These are phyloP conservation scores for Fusarium marasasianum DNA, from an alignment of 2,329 filamentous ascomycete genomes.

Conservation along the genomic window DNA sequence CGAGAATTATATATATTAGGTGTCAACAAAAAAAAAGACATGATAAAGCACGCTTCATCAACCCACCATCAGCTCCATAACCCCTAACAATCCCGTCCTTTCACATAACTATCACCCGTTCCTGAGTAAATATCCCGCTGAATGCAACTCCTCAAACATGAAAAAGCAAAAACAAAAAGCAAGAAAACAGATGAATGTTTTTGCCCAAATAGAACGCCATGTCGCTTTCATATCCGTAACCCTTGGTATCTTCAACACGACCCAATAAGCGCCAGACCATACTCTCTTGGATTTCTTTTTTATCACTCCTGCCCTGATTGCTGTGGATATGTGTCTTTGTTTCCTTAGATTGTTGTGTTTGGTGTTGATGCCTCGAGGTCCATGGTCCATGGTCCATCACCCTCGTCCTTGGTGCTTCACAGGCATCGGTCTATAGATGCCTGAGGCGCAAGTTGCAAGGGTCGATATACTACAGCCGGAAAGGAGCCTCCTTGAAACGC, in stretches of 20 bases:
- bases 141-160: constrained; percentile 23
- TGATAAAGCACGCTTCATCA: constrained; percentile 12
- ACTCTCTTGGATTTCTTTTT: constrained; percentile 20
- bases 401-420: neutral
- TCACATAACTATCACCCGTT: neutral
- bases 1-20: constrained; percentile 36
- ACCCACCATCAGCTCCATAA: constrained; percentile 7
- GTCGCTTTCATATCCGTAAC: constrained; percentile 35
- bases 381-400: neutral
- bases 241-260: constrained; percentile 39
- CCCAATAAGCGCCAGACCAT: constrained; percentile 37
- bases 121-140: constrained; percentile 10
- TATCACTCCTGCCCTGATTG: neutral
- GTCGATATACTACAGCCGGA: constrained; percentile 7
- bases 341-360: constrained; percentile 3
- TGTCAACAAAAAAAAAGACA: constrained; percentile 25
- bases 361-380: neutral
- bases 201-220: constrained; percentile 31
- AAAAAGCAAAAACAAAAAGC: neutral
- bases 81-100: neutral
- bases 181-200: constrained; percentile 11
- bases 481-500: constrained; percentile 55
- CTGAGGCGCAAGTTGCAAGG: neutral
- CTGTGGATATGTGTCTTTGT: constrained; percentile 1
- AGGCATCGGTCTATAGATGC: neutral